Base-by-base conservation (phyloP, 2,329 filamentous ascomycete genomes). In the Colletotrichum echinochloae region DNA sequence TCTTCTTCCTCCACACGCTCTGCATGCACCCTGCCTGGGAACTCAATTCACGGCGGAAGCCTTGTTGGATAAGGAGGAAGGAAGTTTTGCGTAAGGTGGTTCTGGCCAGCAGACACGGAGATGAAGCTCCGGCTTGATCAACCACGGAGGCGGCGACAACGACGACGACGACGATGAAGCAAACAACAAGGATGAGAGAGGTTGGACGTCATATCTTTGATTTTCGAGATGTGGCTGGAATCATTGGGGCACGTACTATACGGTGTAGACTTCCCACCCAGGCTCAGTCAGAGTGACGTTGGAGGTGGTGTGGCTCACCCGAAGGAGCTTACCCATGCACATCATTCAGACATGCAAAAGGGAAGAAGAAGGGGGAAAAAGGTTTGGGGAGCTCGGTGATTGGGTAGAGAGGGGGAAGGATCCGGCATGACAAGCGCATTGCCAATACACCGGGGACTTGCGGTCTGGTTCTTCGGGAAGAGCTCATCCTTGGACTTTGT, bases 281-380 rank as follows among this genome's bases (percentile, higher is more conserved):
- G 56, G 49, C 49, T 66, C n/a, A n/a, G 49, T 48, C 64, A 51
- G 35, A 26, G 64, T 70, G 67, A 70, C 67, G 67, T 70, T 56
- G 16, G 52, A 48, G 57, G 67, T 63, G 30, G 39, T 67, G 67
- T 70, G 67, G 67, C 64, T 62, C 67, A 30, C 67, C 52, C 67
- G 37, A 67, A 67, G 64, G 57, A 70, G 30, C 64, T 46, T n/a
- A 62, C 56, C 67, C 67, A 44, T 61, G 67, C 67, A 35, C 35
- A 63, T 48, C 51, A 28, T 46, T 33, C 46, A 57, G 44, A 37
- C 6, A 18, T 48, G 28, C 44, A 35, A 26, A 48, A 8, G 46
- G 4, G 6, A 41, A 41, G 16, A 18, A 41, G 8, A 41, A 41
- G n/a, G n/a, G n/a, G n/a, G 44, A 33, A 37, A 39, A 48, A 4